Evolutionary conservation across 2,329 filamentous ascomycete genomes (phyloP), one percentile per base, ranked within the genome.

Genomic region (Talaromyces pinophilus): DNA sequence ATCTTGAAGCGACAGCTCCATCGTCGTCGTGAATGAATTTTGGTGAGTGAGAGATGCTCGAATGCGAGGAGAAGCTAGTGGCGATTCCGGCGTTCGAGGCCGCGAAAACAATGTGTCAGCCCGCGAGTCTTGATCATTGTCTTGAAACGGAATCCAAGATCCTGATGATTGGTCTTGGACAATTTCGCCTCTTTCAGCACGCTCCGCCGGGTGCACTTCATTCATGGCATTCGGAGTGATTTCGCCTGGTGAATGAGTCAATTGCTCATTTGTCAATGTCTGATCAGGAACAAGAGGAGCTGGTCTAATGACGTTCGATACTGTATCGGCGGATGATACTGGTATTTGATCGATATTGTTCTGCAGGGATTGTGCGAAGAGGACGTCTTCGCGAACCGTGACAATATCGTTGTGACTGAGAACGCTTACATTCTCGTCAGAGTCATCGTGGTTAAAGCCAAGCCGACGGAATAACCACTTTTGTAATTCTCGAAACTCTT

Each of bases 31-130:
- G 66, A 80, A 79, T 1, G 79, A 77, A 63, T 78, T 78, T 55
- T 80, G 78, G 66, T 80, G 79, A 19, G 81, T 77, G 28, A 81
- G 70, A 0, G 79, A 81, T 33, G 79, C 79, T 59, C 79, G 72
- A 22, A 81, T 77, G 5, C 74, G 78, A 57, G 79, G 79, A 4
- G 79, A 81, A 6, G 74, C 74, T 33, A 76, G 77, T 17, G 78
- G 78, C n/a, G 78, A 76, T 50, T 74, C 75, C 7, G 79, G 76
- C 46, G 78, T 80, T 22, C 78, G 78, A 48, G 76, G 73, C 8
- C 70, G 78, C 46, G 79, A 81, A 48, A 79, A 77, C 1, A 80
- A 70, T 1, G 79, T 80, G 65, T 79, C 77, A 63, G 79, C 75
- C 30, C 76, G 76, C 10, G 78, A 81, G 46, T 70, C 71, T 33